Conservation (phyloP, 1,284 basidiomycete genomes). For the Ustilago cynodontis region DNA sequence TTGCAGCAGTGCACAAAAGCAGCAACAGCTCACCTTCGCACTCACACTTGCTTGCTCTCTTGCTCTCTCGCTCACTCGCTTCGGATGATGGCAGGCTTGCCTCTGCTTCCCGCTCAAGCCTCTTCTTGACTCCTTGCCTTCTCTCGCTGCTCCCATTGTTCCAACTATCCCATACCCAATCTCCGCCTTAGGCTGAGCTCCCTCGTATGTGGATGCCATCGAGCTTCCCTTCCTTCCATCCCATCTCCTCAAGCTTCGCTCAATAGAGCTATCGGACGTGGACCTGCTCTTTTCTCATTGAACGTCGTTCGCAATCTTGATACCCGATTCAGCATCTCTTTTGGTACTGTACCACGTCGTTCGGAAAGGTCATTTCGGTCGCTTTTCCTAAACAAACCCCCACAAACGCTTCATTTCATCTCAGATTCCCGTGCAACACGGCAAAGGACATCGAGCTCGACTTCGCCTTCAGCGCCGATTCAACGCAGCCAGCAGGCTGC, state of each 20-base stretch:
- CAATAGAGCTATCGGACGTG: neutral
- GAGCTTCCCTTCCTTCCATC: neutral
- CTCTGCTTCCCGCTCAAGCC: conserved; percentile 2
- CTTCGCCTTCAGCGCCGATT: neutral
- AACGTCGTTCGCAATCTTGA: neutral
- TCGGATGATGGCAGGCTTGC: neutral
- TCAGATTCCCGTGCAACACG: neutral
- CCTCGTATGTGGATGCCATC: neutral
- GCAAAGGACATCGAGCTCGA: conserved; percentile 6
- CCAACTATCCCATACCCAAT: conserved; percentile 5
- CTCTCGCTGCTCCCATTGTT: neutral
- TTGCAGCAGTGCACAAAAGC: neutral
- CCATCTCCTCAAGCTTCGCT: neutral
- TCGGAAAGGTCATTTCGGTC: neutral
- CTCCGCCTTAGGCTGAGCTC: neutral
- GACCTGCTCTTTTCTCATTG: neutral
- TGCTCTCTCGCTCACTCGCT: neutral
- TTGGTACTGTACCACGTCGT: neutral
- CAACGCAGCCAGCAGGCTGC: neutral
- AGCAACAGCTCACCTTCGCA: neutral
- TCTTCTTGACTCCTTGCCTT: neutral
- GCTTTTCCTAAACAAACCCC: neutral
- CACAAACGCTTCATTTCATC: conserved; percentile 6
- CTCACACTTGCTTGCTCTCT: neutral
- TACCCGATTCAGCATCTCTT: neutral